Evolutionary conservation across 1,284 basidiomycete species (phyloP).

Genomic region (Erythrobasidium hasegawianum): DNA sequence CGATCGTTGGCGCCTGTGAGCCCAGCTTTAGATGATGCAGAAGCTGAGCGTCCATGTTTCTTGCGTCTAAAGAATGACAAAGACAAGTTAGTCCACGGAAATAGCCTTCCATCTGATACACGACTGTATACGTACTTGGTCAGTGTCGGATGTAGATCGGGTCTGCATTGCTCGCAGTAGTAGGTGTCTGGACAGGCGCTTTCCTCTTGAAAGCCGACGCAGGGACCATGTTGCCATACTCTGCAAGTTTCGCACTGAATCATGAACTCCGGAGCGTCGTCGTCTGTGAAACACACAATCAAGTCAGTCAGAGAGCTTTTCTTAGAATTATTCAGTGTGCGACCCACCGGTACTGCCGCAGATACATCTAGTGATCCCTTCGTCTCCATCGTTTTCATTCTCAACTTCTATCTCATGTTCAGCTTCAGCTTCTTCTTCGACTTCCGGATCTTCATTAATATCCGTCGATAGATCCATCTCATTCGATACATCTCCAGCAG

Average conservation of each 20-base stretch:
- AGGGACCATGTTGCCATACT: slow-evolving; percentile 96
- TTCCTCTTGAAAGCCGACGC: slow-evolving; percentile 88
- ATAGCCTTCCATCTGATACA: too few species aligned
- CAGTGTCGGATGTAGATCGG: slow-evolving; percentile 65
- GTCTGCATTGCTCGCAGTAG: slow-evolving; percentile 89
- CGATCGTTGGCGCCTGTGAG: slow-evolving; percentile 1
- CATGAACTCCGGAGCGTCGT: slow-evolving; percentile 69
- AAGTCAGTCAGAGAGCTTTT: too few species aligned
- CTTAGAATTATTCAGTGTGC: too few species aligned
- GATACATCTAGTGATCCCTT: slow-evolving; percentile 85
- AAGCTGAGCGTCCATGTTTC: slow-evolving; percentile 38
- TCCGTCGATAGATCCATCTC: too few species aligned
- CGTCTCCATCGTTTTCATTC: slow-evolving; percentile 56
- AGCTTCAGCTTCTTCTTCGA: slow-evolving; percentile 21
- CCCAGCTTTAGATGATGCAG: slow-evolving; percentile 4
- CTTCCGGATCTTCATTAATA: too few species aligned
- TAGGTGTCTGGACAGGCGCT: slow-evolving; percentile 61
- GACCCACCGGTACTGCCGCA: slow-evolving; percentile 82
- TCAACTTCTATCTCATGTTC: slow-evolving; percentile 52
- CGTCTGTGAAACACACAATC: slow-evolving; percentile 64
- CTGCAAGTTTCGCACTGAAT: slow-evolving; percentile 96
- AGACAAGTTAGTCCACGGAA: too few species aligned
- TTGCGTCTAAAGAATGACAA: slow-evolving; percentile 9
- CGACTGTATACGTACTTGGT: slow-evolving; percentile 7
- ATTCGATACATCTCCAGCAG: too few species aligned